These are phyloP conservation scores for Didymella glomerata DNA, from an alignment of 2,329 filamentous ascomycete genomes.

Conservation along the genomic window DNA sequence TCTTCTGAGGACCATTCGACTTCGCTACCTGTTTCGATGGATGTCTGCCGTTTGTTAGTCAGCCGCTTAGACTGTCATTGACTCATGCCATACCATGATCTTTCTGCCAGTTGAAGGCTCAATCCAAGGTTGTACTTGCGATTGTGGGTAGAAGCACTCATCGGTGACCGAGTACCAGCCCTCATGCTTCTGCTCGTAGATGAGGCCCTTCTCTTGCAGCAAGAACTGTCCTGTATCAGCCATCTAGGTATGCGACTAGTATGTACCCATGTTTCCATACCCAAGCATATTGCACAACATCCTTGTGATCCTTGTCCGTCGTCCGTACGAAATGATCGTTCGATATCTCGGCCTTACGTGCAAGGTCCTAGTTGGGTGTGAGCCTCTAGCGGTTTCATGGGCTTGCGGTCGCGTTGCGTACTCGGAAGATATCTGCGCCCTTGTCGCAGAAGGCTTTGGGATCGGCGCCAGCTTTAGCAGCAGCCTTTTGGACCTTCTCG, in stretches of 20 bases:
- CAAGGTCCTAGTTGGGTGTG: slow-evolving; percentile 64
- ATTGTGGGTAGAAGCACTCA: slow-evolving; percentile 91
- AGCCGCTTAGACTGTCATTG: neutral
- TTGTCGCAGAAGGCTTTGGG: slow-evolving; percentile 89
- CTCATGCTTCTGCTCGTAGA: slow-evolving; percentile 86
- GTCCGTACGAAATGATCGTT: slow-evolving; percentile 93
- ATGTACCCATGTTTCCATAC: slow-evolving; percentile 45
- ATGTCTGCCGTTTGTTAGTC: slow-evolving; percentile 58
- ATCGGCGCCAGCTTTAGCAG: slow-evolving; percentile 71
- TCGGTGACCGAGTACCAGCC: slow-evolving; percentile 98
- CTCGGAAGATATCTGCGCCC: slow-evolving; percentile 80
- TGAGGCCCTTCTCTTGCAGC: slow-evolving; percentile 75
- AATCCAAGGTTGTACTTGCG: slow-evolving; percentile 74
- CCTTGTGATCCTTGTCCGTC: slow-evolving; percentile 81
- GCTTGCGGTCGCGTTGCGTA: slow-evolving; percentile 34
- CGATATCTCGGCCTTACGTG: slow-evolving; percentile 71
- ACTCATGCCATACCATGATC: slow-evolving; percentile 66
- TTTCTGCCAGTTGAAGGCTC: slow-evolving; percentile 84
- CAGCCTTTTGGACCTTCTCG: slow-evolving; percentile 80
- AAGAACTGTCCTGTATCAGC: slow-evolving; percentile 61
- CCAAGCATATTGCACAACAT: slow-evolving; percentile 92
- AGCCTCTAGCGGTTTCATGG: slow-evolving; percentile 11
- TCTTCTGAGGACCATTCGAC: slow-evolving; percentile 94
- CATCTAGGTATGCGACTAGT: slow-evolving; percentile 4
- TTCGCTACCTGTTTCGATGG: slow-evolving; percentile 85